These are phyloP conservation scores for Acacia pycnantha DNA, from an alignment of 331 rosid genomes.

Conservation along the genomic window DNA sequence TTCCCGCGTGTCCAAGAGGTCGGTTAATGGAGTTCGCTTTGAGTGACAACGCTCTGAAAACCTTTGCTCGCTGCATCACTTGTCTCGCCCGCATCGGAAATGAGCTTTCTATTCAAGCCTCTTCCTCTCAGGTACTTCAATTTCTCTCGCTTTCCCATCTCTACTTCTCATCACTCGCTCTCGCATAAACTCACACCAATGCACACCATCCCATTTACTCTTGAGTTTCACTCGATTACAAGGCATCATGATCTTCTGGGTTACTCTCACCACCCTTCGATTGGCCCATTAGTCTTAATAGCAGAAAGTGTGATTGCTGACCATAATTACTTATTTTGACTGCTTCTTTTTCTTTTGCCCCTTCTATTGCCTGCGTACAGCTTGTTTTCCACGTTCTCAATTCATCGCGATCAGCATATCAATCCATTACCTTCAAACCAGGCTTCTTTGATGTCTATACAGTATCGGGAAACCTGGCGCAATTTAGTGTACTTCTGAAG, in stretches of 20 bases:
- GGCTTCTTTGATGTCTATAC: conserved; percentile 65
- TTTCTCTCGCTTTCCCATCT: background rate
- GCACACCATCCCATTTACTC: background rate
- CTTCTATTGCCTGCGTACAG: conserved; percentile 31
- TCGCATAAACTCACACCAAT: background rate
- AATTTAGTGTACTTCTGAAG: conserved; percentile 85
- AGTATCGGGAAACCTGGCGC: conserved; percentile 52
- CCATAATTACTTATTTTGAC: background rate
- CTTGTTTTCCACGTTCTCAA: conserved; percentile 72
- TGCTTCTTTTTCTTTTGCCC: background rate
- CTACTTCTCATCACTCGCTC: background rate
- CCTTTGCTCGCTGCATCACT: conserved; percentile 81
- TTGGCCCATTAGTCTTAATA: background rate
- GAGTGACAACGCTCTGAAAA: conserved; percentile 77
- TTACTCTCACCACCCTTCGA: background rate
- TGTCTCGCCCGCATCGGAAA: conserved; percentile 91
- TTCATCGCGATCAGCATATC: conserved; percentile 78
- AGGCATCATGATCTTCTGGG: background rate
- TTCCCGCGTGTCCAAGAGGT: background rate
- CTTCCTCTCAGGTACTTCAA: conserved; percentile 68
- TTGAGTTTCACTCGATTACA: background rate
- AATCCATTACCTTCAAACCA: conserved; percentile 62
- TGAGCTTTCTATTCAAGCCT: conserved; percentile 84
- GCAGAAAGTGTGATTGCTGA: background rate
- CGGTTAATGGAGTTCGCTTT: conserved; percentile 60